These are phyloP conservation scores for Trichocladium uniseriatum DNA, from an alignment of 495 filamentous ascomycete genomes.

Conservation along the genomic window DNA sequence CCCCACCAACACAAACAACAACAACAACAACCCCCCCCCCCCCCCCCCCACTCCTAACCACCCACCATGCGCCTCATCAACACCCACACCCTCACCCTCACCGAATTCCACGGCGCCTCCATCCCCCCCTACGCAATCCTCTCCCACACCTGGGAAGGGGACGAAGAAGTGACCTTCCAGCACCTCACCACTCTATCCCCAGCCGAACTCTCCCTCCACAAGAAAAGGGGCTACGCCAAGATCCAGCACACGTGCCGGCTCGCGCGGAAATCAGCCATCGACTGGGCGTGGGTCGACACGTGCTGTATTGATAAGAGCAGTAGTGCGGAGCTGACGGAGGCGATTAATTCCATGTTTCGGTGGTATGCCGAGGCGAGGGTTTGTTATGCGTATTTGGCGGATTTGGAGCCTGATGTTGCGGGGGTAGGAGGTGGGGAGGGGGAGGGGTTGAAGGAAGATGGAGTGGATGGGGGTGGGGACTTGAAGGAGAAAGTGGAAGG, in stretches of 20 bases:
- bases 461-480: not conserved
- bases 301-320: conserved; percentile 35
- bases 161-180: conserved; percentile 26
- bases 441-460: not conserved
- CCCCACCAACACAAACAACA: not conserved
- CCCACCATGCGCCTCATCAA: conserved; percentile 36
- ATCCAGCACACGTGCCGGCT: conserved; percentile 23
- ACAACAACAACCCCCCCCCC: not conserved
- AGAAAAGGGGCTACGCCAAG: conserved; percentile 18
- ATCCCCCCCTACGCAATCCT: conserved; percentile 28
- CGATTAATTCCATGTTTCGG: conserved; percentile 39
- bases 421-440: not conserved
- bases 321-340: conserved; percentile 32
- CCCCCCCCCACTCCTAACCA: no score
- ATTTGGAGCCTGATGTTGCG: conserved; percentile 1
- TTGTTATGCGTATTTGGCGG: conserved; percentile 25
- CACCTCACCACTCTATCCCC: conserved; percentile 5
- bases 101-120: conserved; percentile 29
- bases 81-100: conserved; percentile 28
- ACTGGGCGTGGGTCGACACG: conserved; percentile 34
- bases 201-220: not conserved
- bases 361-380: conserved; percentile 23
- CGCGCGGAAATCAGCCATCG: conserved; percentile 8
- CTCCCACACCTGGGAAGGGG: conserved; percentile 30
- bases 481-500: no score